phyloP scores from a whole-genome alignment of 1,139 yeast genomes.

The Pichia sp. region DNA sequence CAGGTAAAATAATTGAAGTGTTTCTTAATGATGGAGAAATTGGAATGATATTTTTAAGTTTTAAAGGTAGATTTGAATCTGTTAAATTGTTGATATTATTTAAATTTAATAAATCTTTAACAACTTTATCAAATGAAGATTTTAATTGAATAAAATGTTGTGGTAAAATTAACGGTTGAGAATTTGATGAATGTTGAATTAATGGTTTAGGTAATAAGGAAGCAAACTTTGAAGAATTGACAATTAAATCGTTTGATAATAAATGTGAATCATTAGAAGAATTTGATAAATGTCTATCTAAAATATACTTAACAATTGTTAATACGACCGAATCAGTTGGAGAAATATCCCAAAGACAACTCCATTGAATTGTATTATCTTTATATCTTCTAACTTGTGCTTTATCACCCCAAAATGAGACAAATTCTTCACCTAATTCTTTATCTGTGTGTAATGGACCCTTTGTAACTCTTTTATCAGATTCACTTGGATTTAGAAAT shows the following conservation, averaged over 20 bases:
- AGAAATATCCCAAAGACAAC: constrained; percentile 69
- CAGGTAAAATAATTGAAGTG: constrained; percentile 71
- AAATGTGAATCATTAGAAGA: constrained; percentile 29
- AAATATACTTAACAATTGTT: constrained; percentile 56
- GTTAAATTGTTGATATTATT: constrained; percentile 40
- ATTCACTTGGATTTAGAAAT: constrained; percentile 62
- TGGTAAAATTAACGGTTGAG: constrained; percentile 46
- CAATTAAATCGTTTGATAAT: constrained; percentile 36
- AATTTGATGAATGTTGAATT: constrained; percentile 44
- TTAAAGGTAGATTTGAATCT: constrained; percentile 55
- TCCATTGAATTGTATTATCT: constrained; percentile 83
- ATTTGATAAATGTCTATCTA: constrained; percentile 50
- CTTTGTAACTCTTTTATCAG: constrained; percentile 74
- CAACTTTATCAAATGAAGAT: constrained; percentile 60
- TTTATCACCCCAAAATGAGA: constrained; percentile 82
- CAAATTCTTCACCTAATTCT: constrained; percentile 56
- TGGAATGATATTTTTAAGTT: constrained; percentile 65
- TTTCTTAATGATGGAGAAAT: constrained; percentile 67
- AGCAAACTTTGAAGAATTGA: constrained; percentile 41
- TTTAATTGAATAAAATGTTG: constrained; percentile 48
- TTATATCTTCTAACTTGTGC: constrained; percentile 85
- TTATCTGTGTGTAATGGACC: constrained; percentile 65
- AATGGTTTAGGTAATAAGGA: constrained; percentile 54
- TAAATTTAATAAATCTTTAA: constrained; percentile 45
- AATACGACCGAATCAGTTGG: constrained; percentile 59